Conservation (phyloP, 169 alveolate genomes). For the Plasmodium malariae region DNA sequence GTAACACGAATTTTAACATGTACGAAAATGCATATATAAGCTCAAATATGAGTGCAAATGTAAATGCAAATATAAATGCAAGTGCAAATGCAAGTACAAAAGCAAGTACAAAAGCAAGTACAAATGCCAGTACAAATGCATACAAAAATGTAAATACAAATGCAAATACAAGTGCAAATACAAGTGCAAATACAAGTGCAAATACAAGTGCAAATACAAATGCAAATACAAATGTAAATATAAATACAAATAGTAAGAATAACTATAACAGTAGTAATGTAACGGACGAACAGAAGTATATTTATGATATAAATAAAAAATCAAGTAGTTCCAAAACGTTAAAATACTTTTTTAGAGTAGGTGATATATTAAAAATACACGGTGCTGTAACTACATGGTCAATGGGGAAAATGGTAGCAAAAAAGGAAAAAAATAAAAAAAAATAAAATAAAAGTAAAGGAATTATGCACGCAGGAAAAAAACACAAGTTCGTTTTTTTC, state of each 20-base stretch:
- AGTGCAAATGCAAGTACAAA: too few relatives aligned
- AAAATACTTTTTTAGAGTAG: slow-evolving; percentile 83
- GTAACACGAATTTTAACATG: slow-evolving; percentile 51
- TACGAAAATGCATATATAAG: slow-evolving; percentile 46
- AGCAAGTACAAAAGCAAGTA: too few relatives aligned
- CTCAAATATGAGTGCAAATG: slow-evolving; percentile 33
- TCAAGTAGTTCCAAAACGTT: slow-evolving; percentile 71
- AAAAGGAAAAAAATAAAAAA: slow-evolving; percentile 39
- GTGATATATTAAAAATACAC: slow-evolving; percentile 80
- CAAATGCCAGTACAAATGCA: too few relatives aligned
- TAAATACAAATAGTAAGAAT: too few relatives aligned
- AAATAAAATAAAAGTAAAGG: background rate
- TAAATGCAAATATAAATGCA: too few relatives aligned
- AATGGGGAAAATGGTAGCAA: slow-evolving; percentile 84
- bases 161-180: too few relatives aligned
- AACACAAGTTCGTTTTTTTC: too few relatives aligned
- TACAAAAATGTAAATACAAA: too few relatives aligned
- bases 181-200: too few relatives aligned
- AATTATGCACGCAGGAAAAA: too few relatives aligned
- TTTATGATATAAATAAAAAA: slow-evolving; percentile 79
- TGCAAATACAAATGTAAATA: slow-evolving; percentile 41
- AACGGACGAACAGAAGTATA: slow-evolving; percentile 72
- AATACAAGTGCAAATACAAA: too few relatives aligned
- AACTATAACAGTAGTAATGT: too few relatives aligned
- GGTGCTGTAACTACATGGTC: slow-evolving; percentile 86